Percentiles rank a stretch among this genome's conserved stretches.
These are phyloP conservation scores for Daldinia childiae DNA, from an alignment of 495 filamentous ascomycete genomes.

Conservation along the genomic window DNA sequence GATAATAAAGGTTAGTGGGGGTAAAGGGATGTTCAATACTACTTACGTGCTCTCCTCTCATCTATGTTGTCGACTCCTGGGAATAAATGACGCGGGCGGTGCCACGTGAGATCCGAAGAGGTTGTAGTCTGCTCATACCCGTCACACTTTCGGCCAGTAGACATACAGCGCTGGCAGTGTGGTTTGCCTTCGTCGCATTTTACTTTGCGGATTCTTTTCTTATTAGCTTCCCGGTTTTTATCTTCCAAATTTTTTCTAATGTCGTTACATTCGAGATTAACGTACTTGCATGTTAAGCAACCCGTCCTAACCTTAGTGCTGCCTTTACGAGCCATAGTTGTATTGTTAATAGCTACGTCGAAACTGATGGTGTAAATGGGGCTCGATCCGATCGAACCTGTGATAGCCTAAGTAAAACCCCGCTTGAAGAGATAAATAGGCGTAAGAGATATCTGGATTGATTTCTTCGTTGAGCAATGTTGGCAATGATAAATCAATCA, in stretches of 20 bases:
- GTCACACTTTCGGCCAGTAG: conserved; percentile 60
- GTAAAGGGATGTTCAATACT: background rate
- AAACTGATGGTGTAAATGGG: background rate
- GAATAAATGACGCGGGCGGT: conserved; percentile 41
- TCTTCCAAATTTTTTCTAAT: no score
- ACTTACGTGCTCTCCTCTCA: conserved; percentile 51
- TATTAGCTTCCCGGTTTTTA: background rate
- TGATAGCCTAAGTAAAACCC: conserved; percentile 3
- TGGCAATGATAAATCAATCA: background rate
- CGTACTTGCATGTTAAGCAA: conserved; percentile 45
- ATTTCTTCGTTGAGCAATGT: background rate
- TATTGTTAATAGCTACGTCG: background rate
- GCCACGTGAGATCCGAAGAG: conserved; percentile 30
- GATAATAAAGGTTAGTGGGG: background rate
- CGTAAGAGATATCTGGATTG: background rate
- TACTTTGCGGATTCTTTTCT: conserved; percentile 58
- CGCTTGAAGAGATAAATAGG: background rate
- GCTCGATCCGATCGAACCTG: conserved; percentile 25
- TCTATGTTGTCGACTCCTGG: conserved; percentile 29
- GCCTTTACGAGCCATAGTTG: conserved; percentile 41
- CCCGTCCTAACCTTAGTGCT: conserved; percentile 41
- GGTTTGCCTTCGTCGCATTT: conserved; percentile 66
- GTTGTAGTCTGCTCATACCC: conserved; percentile 39
- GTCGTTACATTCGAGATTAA: background rate
- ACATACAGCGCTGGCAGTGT: conserved; percentile 55